These are phyloP conservation scores for Aureobasidium sp. DNA, from an alignment of 2,329 filamentous ascomycete species.

Conservation along the genomic window DNA sequence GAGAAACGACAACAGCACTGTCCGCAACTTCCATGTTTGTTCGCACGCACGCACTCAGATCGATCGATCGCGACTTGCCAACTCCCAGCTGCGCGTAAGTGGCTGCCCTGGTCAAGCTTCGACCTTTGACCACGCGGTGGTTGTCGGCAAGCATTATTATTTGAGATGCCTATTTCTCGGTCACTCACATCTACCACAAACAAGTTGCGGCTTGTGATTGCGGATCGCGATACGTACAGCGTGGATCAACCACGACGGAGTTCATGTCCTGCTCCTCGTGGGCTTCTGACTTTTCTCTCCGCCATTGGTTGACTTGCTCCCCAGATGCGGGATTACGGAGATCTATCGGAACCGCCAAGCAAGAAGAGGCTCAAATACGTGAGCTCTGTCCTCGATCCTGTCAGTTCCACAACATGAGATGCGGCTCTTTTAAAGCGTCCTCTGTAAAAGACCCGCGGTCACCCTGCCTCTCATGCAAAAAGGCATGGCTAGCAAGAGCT, in stretches of 20 bases:
- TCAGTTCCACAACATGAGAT: not conserved
- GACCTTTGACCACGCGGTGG: not conserved
- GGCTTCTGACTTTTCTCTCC: not conserved
- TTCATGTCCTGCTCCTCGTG: not conserved
- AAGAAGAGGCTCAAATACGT: not conserved
- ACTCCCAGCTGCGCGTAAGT: not conserved
- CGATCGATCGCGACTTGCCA: not conserved
- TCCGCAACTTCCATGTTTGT: constrained; percentile 3
- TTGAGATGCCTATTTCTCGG: not conserved
- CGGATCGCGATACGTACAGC: not conserved
- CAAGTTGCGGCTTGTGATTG: not conserved
- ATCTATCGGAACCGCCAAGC: not conserved
- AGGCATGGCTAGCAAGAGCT: not conserved
- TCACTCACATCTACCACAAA: not conserved
- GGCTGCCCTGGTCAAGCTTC: not conserved
- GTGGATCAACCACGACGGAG: not conserved
- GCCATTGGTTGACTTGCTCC: not conserved
- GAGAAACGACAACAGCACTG: not conserved
- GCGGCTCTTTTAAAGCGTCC: not conserved
- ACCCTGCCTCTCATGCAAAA: not conserved
- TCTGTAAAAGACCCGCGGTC: not conserved
- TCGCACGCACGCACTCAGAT: not conserved
- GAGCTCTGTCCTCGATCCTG: not conserved
- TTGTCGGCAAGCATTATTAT: not conserved
- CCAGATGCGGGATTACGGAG: not conserved